Conservation (phyloP, 2,329 filamentous ascomycete species). For the Neofusicoccum kwambonambiense region DNA sequence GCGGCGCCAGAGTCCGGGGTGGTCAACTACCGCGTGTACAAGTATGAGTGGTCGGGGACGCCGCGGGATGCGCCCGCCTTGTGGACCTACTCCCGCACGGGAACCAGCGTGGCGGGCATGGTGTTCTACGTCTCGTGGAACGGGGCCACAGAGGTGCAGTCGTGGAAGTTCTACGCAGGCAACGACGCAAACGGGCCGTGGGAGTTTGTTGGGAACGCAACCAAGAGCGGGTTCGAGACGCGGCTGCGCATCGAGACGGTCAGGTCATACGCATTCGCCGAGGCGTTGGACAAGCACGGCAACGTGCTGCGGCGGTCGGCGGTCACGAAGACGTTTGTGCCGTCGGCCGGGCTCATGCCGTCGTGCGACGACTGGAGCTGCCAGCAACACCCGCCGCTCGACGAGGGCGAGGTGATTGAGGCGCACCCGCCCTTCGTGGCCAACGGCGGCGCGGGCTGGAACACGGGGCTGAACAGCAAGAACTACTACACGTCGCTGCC, state of each 20-base stretch:
- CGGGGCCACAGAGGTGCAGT: constrained; percentile 47
- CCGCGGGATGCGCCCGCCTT: constrained; percentile 19
- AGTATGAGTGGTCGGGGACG: constrained; percentile 52
- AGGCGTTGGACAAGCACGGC: constrained; percentile 19
- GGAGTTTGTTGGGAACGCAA: constrained; percentile 38
- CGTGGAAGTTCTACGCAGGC: constrained; percentile 52
- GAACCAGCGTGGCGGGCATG: constrained; percentile 29
- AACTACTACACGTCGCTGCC: constrained; percentile 15
- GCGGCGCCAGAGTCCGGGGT: constrained; percentile 33
- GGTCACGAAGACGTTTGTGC: constrained; percentile 37
- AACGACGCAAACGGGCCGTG: constrained; percentile 36
- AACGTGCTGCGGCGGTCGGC: constrained; percentile 31
- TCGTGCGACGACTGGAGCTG: constrained; percentile 36
- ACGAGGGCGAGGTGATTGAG: constrained; percentile 20
- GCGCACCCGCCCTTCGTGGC: constrained; percentile 16
- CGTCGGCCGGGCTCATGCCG: constrained; percentile 28
- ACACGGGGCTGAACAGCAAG: constrained; percentile 18
- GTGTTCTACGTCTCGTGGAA: constrained; percentile 56
- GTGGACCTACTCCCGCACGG: constrained; percentile 20
- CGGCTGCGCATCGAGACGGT: constrained; percentile 19
- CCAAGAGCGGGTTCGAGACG: constrained; percentile 47
- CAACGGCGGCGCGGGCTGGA: constrained; percentile 16
- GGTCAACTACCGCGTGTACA: constrained; percentile 56
- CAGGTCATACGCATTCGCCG: constrained; percentile 18
- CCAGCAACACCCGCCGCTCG: constrained; percentile 19